Conservation (phyloP, 129 eudicot species). For the Flaveria brownii region DNA sequence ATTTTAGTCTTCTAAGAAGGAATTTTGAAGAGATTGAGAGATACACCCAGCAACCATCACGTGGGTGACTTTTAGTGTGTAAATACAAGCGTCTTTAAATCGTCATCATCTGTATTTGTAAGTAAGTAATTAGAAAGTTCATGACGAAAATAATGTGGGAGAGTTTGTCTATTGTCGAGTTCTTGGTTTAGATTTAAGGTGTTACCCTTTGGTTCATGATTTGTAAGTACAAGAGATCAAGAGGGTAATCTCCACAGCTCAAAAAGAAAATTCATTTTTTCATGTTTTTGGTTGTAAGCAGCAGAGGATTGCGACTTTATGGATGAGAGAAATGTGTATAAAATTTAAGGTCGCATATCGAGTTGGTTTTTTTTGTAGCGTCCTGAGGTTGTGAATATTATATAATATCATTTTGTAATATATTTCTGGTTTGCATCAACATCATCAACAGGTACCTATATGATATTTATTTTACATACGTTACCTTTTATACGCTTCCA, state of each 20-base stretch:
- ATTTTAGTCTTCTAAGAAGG: constrained; percentile 46
- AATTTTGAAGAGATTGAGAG: constrained; percentile 40
- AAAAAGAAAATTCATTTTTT: background rate
- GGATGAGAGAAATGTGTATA: constrained; percentile 48
- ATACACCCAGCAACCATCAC: constrained; percentile 9
- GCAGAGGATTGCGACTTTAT: constrained; percentile 38
- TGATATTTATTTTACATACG: background rate
- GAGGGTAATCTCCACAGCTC: constrained; percentile 31
- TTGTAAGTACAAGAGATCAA: constrained; percentile 18
- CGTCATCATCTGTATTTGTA: background rate
- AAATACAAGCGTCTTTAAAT: constrained; percentile 19
- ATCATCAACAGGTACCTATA: background rate
- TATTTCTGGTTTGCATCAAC: constrained; percentile 11
- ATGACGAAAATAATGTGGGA: constrained; percentile 4
- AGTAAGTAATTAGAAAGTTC: constrained; percentile 34
- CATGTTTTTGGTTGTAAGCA: constrained; percentile 33
- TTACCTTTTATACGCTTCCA: constrained; percentile 19
- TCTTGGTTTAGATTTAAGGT: too few species aligned
- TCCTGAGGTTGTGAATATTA: too few species aligned
- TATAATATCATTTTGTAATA: too few species aligned
- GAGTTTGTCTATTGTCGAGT: too few species aligned
- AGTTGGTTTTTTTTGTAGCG: constrained; percentile 37
- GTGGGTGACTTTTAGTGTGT: constrained; percentile 27
- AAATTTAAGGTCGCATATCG: constrained; percentile 36
- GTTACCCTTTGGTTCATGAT: too few species aligned